These are phyloP conservation scores for Salvia splendens DNA, from an alignment of 257 asterid genomes.

Conservation along the genomic window DNA sequence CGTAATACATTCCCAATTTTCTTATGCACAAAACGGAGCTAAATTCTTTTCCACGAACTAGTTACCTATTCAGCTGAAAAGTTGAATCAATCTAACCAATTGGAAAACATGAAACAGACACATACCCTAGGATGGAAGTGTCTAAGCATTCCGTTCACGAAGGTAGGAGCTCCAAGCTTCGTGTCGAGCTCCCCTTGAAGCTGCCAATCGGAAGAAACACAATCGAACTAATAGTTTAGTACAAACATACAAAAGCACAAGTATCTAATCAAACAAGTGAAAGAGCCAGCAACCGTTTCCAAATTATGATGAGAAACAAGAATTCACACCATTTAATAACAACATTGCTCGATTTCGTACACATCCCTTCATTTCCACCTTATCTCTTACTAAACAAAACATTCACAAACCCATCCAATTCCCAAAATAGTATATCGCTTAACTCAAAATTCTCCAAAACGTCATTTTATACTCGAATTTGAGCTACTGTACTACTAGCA, in stretches of 20 bases:
- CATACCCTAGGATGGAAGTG: conserved; percentile 71
- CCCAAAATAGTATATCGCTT: neutral
- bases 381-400: conserved; percentile 18
- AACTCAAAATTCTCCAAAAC: neutral
- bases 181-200: conserved; percentile 90
- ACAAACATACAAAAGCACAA: neutral
- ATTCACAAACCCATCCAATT: neutral
- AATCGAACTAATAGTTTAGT: conserved; percentile 21
- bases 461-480: neutral
- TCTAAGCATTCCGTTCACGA: conserved; percentile 62
- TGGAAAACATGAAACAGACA: conserved; percentile 25
- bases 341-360: neutral
- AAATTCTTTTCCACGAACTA: neutral
- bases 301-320: neutral
- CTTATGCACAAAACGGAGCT: neutral
- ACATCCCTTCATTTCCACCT: neutral
- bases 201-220: conserved; percentile 40
- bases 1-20: neutral
- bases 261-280: conserved; percentile 15
- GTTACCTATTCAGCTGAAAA: conserved; percentile 8
- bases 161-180: conserved; percentile 66
- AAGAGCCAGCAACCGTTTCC: neutral
- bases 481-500: conserved; percentile 5
- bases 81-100: neutral
- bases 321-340: neutral